Evolutionary conservation across 495 filamentous ascomycete genomes (phyloP).

Genomic region (Aeminium ludgeri): DNA sequence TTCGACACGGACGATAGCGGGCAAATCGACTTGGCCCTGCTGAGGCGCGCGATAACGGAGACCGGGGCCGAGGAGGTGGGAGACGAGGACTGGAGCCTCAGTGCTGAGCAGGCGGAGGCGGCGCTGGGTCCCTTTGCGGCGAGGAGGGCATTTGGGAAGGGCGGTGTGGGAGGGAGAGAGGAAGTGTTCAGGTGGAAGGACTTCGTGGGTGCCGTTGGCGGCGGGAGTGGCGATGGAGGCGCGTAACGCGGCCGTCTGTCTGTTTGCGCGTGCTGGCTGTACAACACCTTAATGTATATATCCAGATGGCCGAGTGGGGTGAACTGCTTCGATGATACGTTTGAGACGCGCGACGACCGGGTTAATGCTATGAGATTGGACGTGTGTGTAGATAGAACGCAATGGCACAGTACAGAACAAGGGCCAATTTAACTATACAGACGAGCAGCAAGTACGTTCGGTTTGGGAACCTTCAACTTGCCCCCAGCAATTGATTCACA

Average conservation of each 20-base stretch:
- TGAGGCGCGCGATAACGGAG: constrained; percentile 66
- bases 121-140: constrained; percentile 73
- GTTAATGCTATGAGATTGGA: too few species aligned
- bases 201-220: constrained; percentile 45
- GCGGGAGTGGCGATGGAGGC: constrained; percentile 8
- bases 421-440: too few species aligned
- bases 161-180: constrained; percentile 25
- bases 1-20: constrained; percentile 95
- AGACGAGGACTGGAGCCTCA: constrained; percentile 39
- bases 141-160: constrained; percentile 48
- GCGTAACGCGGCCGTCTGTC: neutral
- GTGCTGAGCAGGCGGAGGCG: constrained; percentile 61
- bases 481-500: too few species aligned
- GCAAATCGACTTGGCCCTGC: constrained; percentile 67
- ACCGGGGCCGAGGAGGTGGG: constrained; percentile 56
- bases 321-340: too few species aligned
- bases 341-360: too few species aligned
- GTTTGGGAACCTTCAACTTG: too few species aligned
- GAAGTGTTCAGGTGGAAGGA: constrained; percentile 69
- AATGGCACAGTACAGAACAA: too few species aligned
- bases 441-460: too few species aligned
- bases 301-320: too few species aligned
- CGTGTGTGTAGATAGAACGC: too few species aligned
- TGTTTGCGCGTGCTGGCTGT: neutral
- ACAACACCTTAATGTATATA: too few species aligned